Percentiles rank a stretch among this genome's conserved stretches.
Conservation (phyloP, 768 basidiomycete genomes). For the Postia placenta region DNA sequence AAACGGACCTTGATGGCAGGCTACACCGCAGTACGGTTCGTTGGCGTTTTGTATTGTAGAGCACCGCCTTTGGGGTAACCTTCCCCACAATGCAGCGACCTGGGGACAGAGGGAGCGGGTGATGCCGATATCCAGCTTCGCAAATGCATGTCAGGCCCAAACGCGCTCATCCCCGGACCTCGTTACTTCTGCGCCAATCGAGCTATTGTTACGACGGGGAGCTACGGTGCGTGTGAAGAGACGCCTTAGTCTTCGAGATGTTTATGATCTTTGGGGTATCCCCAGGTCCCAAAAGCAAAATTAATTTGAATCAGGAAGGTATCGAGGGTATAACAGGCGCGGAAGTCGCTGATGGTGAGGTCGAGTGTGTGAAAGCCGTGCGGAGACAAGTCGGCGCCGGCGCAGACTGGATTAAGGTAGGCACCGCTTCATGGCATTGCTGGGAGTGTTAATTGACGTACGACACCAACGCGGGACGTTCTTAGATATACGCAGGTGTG, state of each 20-base stretch:
- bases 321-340: constrained; percentile 54
- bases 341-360: constrained; percentile 51
- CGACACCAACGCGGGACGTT: not conserved
- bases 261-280: not conserved
- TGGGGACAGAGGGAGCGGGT: constrained; percentile 63
- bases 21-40: constrained; percentile 55
- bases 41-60: not conserved
- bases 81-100: constrained; percentile 35
- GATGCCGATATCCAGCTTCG: constrained; percentile 56
- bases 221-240: constrained; percentile 39
- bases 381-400: constrained; percentile 58
- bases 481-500: constrained; percentile 48
- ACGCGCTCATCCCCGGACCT: constrained; percentile 52
- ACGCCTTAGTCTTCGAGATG: not conserved
- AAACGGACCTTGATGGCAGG: constrained; percentile 52
- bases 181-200: constrained; percentile 55
- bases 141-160: constrained; percentile 43
- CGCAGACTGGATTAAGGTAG: constrained; percentile 64
- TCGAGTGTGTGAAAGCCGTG: constrained; percentile 48
- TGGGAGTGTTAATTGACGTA: too few species aligned
- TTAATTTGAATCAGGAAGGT: constrained; percentile 42
- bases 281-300: constrained; percentile 47
- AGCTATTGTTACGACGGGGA: constrained; percentile 55
- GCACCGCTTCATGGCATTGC: constrained; percentile 3
- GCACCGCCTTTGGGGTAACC: not conserved